These are phyloP conservation scores for Suillus alpinus DNA, from an alignment of 768 basidiomycete species.

Conservation along the genomic window DNA sequence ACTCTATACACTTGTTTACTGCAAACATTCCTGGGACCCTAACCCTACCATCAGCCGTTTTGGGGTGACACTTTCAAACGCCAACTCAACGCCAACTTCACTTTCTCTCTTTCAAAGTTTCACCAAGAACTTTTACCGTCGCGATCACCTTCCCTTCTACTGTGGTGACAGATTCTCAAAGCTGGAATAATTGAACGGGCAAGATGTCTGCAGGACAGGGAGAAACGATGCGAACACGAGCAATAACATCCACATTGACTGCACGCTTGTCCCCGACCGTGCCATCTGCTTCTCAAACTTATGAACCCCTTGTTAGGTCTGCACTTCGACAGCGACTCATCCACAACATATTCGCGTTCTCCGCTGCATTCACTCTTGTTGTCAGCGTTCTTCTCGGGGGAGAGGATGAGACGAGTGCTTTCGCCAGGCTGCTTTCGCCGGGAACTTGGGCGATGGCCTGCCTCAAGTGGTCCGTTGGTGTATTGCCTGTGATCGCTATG, in stretches of 20 bases:
- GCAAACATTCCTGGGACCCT: no score
- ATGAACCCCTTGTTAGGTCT: constrained; percentile 64
- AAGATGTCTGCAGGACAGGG: constrained; percentile 2
- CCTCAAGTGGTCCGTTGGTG: constrained; percentile 48
- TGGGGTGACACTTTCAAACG: no score
- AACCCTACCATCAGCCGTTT: no score
- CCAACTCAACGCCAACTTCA: no score
- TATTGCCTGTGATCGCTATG: constrained; percentile 55
- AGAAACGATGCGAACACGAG: constrained; percentile 32
- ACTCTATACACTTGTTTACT: no score
- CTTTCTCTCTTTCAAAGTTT: background rate
- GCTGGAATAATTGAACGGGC: background rate
- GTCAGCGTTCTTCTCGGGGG: constrained; percentile 33
- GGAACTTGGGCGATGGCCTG: constrained; percentile 41
- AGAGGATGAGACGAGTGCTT: constrained; percentile 14
- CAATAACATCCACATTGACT: constrained; percentile 30
- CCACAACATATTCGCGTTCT: constrained; percentile 50
- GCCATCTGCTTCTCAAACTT: constrained; percentile 55
- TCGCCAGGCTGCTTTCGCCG: constrained; percentile 41
- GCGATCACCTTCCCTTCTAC: background rate
- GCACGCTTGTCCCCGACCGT: constrained; percentile 53
- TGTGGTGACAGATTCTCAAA: background rate
- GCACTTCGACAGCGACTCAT: constrained; percentile 61
- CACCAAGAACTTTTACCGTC: background rate
- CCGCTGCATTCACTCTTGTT: constrained; percentile 46